These are phyloP conservation scores for Trichoderma koningiopsis DNA, from an alignment of 2,329 filamentous ascomycete genomes.

Conservation along the genomic window DNA sequence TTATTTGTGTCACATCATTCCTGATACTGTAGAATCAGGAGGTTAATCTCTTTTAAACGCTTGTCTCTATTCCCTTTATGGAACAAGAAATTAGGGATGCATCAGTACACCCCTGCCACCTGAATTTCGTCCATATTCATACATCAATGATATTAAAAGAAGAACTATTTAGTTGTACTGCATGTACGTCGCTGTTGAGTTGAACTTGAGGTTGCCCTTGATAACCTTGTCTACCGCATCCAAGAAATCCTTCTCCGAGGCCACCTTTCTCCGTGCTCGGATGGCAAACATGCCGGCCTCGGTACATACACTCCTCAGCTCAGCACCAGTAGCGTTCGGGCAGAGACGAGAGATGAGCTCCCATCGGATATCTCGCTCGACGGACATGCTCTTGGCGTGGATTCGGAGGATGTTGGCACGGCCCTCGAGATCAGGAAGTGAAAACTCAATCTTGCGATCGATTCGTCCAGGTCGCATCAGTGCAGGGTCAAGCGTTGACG, in stretches of 20 bases:
- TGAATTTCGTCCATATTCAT: conserved; percentile 36
- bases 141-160: conserved; percentile 37
- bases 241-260: conserved; percentile 97
- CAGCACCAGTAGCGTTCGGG: conserved; percentile 95
- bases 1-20: neutral
- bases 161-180: conserved; percentile 82
- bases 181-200: conserved; percentile 96
- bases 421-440: conserved; percentile 92
- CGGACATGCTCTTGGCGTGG: conserved; percentile 99
- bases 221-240: conserved; percentile 99
- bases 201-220: conserved; percentile 99
- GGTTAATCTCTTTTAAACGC: conserved; percentile 22
- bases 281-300: conserved; percentile 99
- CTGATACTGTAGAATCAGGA: neutral
- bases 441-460: conserved; percentile 98
- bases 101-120: conserved; percentile 31
- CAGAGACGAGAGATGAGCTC: conserved; percentile 96
- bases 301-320: conserved; percentile 93
- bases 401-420: conserved; percentile 97
- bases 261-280: conserved; percentile 90
- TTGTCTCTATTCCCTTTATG: conserved; percentile 25
- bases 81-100: conserved; percentile 30
- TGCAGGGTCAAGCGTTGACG: conserved; percentile 92
- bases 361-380: conserved; percentile 98
- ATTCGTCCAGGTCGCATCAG: conserved; percentile 97